These are phyloP conservation scores for Micromonas pusilla DNA, from an alignment of 139 green algal species.

Conservation along the genomic window DNA sequence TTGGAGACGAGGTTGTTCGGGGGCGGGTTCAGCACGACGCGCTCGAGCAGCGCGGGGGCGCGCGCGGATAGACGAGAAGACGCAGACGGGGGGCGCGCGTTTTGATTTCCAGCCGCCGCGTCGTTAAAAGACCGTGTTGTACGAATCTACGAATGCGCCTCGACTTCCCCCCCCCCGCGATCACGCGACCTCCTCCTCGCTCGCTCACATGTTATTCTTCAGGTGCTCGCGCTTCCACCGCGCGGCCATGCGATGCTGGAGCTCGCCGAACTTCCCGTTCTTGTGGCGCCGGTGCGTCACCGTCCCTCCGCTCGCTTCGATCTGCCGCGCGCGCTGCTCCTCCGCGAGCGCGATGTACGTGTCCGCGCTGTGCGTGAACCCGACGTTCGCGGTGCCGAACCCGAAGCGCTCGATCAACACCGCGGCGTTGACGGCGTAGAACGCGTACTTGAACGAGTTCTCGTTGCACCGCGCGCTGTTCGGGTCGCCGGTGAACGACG, in stretches of 20 bases:
- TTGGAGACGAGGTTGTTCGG: no score
- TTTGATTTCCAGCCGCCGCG: no score
- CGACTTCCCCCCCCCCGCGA: no score
- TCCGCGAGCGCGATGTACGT: neutral
- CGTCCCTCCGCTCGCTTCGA: neutral
- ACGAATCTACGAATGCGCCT: no score
- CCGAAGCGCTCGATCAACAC: neutral
- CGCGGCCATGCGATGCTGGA: neutral
- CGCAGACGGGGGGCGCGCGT: no score
- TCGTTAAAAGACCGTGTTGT: no score
- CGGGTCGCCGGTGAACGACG: slow-evolving; percentile 16
- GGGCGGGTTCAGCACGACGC: no score
- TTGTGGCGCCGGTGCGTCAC: neutral
- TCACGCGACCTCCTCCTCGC: neutral
- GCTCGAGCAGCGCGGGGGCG: no score
- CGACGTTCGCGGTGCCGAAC: neutral
- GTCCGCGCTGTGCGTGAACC: neutral
- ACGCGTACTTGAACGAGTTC: slow-evolving; percentile 18
- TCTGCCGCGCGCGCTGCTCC: neutral
- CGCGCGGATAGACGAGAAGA: no score
- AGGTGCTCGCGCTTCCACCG: neutral
- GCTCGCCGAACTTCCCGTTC: neutral
- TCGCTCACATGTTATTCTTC: neutral
- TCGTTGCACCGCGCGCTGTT: slow-evolving; percentile 5
- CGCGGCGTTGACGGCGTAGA: neutral